Percentiles rank a stretch among this genome's conserved stretches.
These are phyloP conservation scores for Plasmodium knowlesi DNA, from an alignment of 169 alveolate genomes.

Conservation along the genomic window DNA sequence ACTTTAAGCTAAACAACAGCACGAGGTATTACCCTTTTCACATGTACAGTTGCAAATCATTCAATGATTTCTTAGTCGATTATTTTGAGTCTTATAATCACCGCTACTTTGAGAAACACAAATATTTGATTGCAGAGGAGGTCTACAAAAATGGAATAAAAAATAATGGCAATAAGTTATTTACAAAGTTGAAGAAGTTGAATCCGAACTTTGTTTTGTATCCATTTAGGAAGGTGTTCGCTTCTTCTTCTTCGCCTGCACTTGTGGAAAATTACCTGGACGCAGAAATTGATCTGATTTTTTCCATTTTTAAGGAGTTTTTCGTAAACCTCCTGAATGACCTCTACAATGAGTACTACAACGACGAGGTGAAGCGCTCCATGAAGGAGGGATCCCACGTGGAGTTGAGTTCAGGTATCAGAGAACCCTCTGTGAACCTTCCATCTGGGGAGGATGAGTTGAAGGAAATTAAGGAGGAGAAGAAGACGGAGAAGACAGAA, in stretches of 20 bases:
- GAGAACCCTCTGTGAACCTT: background rate
- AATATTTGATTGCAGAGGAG: slow-evolving; percentile 10
- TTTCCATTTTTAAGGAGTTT: slow-evolving; percentile 18
- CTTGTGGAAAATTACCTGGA: background rate
- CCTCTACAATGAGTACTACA: slow-evolving; percentile 13
- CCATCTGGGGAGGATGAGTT: background rate
- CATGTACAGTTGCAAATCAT: slow-evolving; percentile 11
- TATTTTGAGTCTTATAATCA: slow-evolving; percentile 43
- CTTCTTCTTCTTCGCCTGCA: background rate
- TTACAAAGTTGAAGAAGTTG: slow-evolving; percentile 5
- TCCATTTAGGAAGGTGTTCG: background rate
- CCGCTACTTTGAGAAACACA: slow-evolving; percentile 36
- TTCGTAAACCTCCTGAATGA: slow-evolving; percentile 16
- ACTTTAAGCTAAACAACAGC: slow-evolving; percentile 33
- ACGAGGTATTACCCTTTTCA: slow-evolving; percentile 46
- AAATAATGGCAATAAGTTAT: background rate
- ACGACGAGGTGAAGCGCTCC: background rate
- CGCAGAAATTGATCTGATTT: slow-evolving; percentile 11
- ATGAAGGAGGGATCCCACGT: background rate
- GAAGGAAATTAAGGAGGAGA: background rate
- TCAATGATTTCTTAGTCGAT: slow-evolving; percentile 5
- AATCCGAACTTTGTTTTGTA: slow-evolving; percentile 45
- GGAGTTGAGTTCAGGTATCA: background rate
- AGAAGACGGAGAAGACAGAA: background rate
- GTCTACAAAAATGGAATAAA: slow-evolving; percentile 23